These are phyloP conservation scores for Gnaphalium uliginosum DNA, from an alignment of 129 eudicot species.

Conservation along the genomic window DNA sequence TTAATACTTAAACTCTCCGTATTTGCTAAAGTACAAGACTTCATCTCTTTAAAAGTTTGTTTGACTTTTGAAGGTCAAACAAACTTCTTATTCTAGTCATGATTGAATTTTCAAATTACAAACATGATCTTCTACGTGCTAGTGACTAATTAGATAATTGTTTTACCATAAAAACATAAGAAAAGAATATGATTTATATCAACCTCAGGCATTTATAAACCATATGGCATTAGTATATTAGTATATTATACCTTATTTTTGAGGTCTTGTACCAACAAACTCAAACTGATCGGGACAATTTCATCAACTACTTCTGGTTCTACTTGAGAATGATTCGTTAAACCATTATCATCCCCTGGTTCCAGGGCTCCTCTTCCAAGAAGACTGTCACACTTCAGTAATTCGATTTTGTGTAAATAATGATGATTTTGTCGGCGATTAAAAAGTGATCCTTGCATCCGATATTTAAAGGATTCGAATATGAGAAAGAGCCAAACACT, in stretches of 20 bases:
- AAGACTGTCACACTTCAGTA: conserved; percentile 1
- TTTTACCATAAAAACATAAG: not conserved
- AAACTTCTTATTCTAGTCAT: not conserved
- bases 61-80: conserved; percentile 4
- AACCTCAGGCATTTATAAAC: not conserved
- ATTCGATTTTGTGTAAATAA: not conserved
- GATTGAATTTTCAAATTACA: not conserved
- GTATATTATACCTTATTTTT: not conserved
- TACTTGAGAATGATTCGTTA: not conserved
- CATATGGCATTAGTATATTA: not conserved
- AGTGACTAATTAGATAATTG: not conserved
- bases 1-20: not conserved
- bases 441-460: not conserved
- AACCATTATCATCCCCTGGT: not conserved
- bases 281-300: not conserved
- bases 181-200: not conserved
- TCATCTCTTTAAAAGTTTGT: not conserved
- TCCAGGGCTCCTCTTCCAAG: not conserved
- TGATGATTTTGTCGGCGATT: not conserved
- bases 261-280: not conserved
- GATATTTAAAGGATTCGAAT: not conserved
- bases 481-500: not conserved
- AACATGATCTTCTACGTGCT: not conserved
- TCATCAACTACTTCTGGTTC: not conserved
- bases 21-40: not conserved